Base-by-base conservation (phyloP, 106 monocot species). In the Alisma plantagoaquatica region DNA sequence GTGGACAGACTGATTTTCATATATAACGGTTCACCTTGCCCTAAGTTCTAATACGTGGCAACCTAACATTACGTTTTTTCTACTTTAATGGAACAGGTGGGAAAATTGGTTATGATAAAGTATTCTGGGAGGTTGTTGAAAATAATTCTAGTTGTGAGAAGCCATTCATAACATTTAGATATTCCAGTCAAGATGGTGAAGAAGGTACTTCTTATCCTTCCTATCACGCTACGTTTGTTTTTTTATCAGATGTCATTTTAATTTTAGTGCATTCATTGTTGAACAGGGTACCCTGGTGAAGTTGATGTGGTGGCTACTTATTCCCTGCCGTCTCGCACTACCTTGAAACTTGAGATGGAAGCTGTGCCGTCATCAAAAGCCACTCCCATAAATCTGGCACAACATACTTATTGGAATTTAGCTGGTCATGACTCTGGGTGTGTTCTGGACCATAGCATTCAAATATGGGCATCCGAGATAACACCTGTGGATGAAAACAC, bases 381-480 rank as follows among this genome's bases (percentile, higher is more conserved):
- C 14, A 81, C 81, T 29, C 81, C 76, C 0, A 63, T 81, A 29
- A 76, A 33, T 68, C 31, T 81, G 27, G 81, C 72, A 10, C 81
- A 81, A 50, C 76, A 81, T 67, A 81, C 81, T 11, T 81, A 81
- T 54, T 81, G 81, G 81, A 81, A 81, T 67, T 50, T 81, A 14
- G 67, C 81, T 2, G 81, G 81, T 15, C 76, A 76, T 38, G 23
- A 60, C 32, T 76, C 81, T 4, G 81, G 76, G 31, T 32, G 58
- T 27, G 56, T 76, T 18, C 76, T 76, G 16, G 52, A 76, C 10
- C 81, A 76, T 41, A 46, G 35, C 9, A 46, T 72, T 33, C 71
- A 61, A 38, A 81, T 81, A 30, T 68, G 43, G 67, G 71, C 55
- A 17, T 22, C 57, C 15, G 63, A 76, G 29, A 55, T 75, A 10